Evolutionary conservation across 257 asterid species (phyloP).

Genomic region (Solanum ossicruentum): DNA sequence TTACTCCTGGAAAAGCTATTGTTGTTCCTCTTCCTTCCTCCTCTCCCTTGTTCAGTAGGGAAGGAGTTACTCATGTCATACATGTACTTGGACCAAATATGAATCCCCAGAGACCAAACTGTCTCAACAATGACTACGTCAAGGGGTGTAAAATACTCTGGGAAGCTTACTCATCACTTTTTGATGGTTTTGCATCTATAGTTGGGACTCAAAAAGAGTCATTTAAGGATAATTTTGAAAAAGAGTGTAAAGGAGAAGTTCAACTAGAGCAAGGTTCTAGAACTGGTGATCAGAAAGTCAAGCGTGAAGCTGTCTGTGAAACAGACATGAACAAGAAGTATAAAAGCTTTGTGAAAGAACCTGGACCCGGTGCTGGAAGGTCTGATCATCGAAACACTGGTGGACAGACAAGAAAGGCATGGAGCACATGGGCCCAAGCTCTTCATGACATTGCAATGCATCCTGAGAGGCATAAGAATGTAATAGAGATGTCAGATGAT

Average conservation of each 20-base stretch:
- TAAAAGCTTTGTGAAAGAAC: slow-evolving; percentile 25
- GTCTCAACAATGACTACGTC: slow-evolving; percentile 56
- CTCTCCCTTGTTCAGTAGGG: slow-evolving; percentile 55
- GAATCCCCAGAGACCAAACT: slow-evolving; percentile 84
- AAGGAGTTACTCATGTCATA: slow-evolving; percentile 78
- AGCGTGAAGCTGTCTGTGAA: slow-evolving; percentile 34
- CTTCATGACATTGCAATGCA: slow-evolving; percentile 66
- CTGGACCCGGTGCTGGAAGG: slow-evolving; percentile 12
- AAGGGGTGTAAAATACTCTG: slow-evolving; percentile 65
- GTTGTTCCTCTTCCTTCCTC: slow-evolving; percentile 63
- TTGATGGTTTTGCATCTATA: slow-evolving; percentile 63
- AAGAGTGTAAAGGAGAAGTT: slow-evolving; percentile 4
- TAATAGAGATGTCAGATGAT: slow-evolving; percentile 48
- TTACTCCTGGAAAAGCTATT: slow-evolving; percentile 61
- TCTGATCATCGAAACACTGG: slow-evolving; percentile 2
- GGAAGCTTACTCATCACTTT: slow-evolving; percentile 75
- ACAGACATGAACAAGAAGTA: slow-evolving; percentile 36
- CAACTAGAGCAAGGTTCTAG: slow-evolving; percentile 2
- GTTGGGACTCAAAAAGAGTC: slow-evolving; percentile 11
- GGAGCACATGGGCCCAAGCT: slow-evolving; percentile 64
- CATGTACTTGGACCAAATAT: slow-evolving; percentile 98
- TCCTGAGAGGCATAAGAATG: slow-evolving; percentile 46
- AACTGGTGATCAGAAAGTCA: slow-evolving; percentile 32
- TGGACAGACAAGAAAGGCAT: slow-evolving; percentile 17
- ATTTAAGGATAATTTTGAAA: neutral